phyloP scores from a whole-genome alignment of 495 filamentous ascomycete species.

The Chaetomidium leptoderma region DNA sequence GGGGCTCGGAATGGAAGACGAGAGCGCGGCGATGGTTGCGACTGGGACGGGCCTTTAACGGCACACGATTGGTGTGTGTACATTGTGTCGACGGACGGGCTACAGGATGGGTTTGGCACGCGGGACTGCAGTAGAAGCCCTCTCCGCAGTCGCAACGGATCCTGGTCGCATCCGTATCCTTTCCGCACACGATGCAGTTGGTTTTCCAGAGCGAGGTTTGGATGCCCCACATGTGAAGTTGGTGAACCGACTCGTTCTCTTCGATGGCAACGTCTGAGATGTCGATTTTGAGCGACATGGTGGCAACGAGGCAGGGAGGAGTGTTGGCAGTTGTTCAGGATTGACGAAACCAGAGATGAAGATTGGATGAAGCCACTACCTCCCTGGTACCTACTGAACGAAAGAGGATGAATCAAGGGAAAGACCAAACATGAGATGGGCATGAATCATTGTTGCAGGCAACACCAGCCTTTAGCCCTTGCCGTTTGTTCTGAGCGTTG shows the following conservation, averaged over 20 bases:
- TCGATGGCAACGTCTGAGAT: slow-evolving; percentile 8
- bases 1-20: not conserved
- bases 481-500: no score
- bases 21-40: slow-evolving; percentile 5
- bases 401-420: no score
- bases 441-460: no score
- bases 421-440: no score
- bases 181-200: not conserved
- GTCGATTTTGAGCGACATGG: slow-evolving; percentile 7
- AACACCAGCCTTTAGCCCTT: no score
- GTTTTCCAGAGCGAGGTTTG: not conserved
- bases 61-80: not conserved
- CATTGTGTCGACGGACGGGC: not conserved
- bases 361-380: no score
- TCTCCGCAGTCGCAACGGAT: not conserved
- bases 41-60: not conserved
- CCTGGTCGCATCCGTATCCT: not conserved
- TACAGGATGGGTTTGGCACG: not conserved
- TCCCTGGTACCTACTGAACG: no score
- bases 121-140: not conserved
- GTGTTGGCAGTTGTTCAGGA: no score
- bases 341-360: no score
- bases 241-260: not conserved
- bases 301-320: not conserved
- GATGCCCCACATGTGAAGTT: slow-evolving; percentile 5